Evolutionary conservation across 345 rosid species (phyloP).

Genomic region (Lenwebbia sp.): DNA sequence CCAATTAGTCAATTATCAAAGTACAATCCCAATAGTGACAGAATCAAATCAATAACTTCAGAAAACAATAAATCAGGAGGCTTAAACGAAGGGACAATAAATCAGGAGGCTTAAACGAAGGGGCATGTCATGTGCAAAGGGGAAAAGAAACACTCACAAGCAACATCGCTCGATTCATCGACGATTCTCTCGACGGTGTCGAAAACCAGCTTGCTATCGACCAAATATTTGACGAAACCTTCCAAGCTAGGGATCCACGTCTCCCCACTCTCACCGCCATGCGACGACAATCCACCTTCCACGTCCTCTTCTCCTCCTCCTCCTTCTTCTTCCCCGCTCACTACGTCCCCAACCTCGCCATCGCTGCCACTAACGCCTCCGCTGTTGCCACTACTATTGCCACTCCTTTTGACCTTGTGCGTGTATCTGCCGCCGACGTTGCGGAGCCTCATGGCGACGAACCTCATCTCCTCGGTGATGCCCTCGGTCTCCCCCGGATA

Average conservation of each 20-base stretch:
- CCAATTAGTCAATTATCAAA: too few relatives aligned
- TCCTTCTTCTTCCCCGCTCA: background rate
- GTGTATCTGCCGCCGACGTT: slow-evolving; percentile 46
- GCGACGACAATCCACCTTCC: background rate
- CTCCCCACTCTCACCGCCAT: slow-evolving; percentile 10
- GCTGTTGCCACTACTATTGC: background rate
- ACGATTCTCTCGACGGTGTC: slow-evolving; percentile 60
- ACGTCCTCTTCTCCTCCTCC: slow-evolving; percentile 6
- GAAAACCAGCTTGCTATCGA: slow-evolving; percentile 71
- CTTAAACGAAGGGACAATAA: background rate
- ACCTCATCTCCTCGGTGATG: slow-evolving; percentile 90
- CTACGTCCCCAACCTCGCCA: background rate
- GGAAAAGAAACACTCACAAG: slow-evolving; percentile 40
- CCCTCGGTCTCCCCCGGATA: slow-evolving; percentile 83
- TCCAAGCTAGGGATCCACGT: slow-evolving; percentile 60
- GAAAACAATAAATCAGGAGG: background rate
- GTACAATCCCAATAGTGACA: background rate
- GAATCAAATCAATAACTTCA: background rate
- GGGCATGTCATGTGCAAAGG: background rate
- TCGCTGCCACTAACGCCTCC: background rate
- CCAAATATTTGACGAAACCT: slow-evolving; percentile 65
- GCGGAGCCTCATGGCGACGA: slow-evolving; percentile 87
- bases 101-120: background rate
- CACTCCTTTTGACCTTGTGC: slow-evolving; percentile 3
- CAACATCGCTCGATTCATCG: slow-evolving; percentile 69